Percentiles rank a stretch among this genome's conserved stretches.
phyloP scores from a whole-genome alignment of 225 moss, liverwort and hornwort species.

The Bryoerythrophyllum caledonicum region DNA sequence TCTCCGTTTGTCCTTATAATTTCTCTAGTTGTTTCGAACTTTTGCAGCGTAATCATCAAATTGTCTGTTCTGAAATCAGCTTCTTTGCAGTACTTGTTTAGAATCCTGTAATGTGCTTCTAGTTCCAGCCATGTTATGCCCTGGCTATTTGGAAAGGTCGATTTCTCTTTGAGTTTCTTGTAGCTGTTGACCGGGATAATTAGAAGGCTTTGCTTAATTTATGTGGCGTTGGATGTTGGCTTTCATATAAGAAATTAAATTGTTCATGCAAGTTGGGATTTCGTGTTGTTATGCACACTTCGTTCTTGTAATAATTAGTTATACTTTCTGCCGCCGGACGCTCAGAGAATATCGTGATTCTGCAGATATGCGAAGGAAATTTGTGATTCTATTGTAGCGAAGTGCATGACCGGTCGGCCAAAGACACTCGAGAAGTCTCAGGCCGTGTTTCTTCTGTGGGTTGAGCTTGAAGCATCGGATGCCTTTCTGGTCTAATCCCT shows the following conservation, averaged over 20 bases:
- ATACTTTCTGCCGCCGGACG: background rate
- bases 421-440: constrained; percentile 88
- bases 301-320: background rate
- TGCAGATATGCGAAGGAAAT: constrained; percentile 71
- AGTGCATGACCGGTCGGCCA: constrained; percentile 75
- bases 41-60: background rate
- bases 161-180: background rate
- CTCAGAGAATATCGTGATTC: background rate
- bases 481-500: constrained; percentile 52
- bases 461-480: constrained; percentile 82
- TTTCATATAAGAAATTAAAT: background rate
- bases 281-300: background rate
- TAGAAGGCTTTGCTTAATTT: background rate
- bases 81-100: background rate
- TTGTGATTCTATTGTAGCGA: constrained; percentile 72
- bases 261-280: background rate
- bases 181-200: background rate
- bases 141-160: background rate
- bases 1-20: background rate
- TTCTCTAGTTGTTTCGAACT: background rate
- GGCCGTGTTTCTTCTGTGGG: constrained; percentile 76
- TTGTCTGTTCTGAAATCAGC: background rate
- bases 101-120: background rate
- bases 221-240: background rate
- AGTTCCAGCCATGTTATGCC: background rate